Conservation (phyloP, 108 stramenopile genomes). For the Nitzschia sp. region DNA sequence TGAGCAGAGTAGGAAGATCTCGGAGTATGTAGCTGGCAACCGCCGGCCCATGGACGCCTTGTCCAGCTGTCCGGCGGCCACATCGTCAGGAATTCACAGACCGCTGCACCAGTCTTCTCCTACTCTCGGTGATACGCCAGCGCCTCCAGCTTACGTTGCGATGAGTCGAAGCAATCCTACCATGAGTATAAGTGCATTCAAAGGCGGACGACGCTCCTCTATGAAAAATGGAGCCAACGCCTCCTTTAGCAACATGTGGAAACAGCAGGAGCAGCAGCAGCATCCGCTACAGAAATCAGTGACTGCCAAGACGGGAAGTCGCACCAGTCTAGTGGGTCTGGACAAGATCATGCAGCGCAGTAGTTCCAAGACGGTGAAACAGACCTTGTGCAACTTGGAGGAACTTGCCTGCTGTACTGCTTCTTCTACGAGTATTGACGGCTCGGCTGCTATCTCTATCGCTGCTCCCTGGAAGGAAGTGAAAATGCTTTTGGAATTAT, state of each 20-base stretch:
- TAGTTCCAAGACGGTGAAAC: slow-evolving; percentile 9
- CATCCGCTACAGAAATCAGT: background rate
- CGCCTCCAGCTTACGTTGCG: background rate
- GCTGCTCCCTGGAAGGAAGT: background rate
- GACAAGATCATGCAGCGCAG: slow-evolving; percentile 18
- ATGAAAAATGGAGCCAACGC: background rate
- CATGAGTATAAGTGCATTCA: background rate
- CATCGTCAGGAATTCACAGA: background rate
- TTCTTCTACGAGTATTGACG: background rate
- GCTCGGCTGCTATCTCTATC: background rate
- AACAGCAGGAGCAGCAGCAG: background rate
- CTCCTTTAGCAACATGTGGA: background rate
- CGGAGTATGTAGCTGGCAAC: too few relatives aligned
- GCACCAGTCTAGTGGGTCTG: background rate
- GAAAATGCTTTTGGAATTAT: background rate
- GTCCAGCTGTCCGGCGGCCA: too few relatives aligned
- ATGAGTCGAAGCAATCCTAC: slow-evolving; percentile 3
- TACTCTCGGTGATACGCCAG: background rate
- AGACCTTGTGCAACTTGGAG: background rate
- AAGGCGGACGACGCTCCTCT: background rate
- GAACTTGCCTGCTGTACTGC: background rate
- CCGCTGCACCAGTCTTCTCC: background rate
- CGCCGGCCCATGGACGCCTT: too few relatives aligned
- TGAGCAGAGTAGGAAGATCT: background rate
- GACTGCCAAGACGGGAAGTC: background rate